Percentiles rank a stretch among this genome's conserved stretches.
Evolutionary conservation across 169 alveolate species (phyloP).

Genomic region (Miamiensis avidus): DNA sequence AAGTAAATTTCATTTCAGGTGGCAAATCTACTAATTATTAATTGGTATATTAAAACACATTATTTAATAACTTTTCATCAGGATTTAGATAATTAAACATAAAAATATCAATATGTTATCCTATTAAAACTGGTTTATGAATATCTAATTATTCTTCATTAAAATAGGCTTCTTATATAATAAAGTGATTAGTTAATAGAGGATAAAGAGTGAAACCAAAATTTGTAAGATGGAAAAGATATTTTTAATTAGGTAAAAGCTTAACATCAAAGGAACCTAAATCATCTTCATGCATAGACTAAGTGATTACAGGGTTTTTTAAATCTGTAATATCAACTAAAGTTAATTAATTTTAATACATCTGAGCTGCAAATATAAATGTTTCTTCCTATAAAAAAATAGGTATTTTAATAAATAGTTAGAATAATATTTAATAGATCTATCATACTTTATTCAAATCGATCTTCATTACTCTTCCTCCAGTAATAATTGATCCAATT

Average conservation of each 20-base stretch:
- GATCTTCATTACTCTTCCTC: background rate
- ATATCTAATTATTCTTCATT: background rate
- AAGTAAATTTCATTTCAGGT: background rate
- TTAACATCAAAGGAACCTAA: background rate
- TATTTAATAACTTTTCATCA: no score
- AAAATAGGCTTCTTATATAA: background rate
- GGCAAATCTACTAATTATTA: background rate
- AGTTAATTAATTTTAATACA: background rate
- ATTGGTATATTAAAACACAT: background rate
- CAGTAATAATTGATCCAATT: background rate
- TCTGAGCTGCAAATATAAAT: background rate
- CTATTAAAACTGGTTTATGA: background rate
- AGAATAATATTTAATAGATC: no score
- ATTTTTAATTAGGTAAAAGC: no score
- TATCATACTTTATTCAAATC: background rate
- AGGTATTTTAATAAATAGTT: no score
- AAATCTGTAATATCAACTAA: background rate
- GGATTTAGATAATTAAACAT: background rate
- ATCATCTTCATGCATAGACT: background rate
- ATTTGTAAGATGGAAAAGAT: no score
- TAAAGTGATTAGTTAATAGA: background rate
- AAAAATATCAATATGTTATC: background rate
- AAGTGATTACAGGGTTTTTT: background rate
- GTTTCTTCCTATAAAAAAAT: background rate
- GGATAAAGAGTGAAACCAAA: background rate